These are phyloP conservation scores for Dothiorella sarmentorum DNA, from an alignment of 2,329 filamentous ascomycete species.

Conservation along the genomic window DNA sequence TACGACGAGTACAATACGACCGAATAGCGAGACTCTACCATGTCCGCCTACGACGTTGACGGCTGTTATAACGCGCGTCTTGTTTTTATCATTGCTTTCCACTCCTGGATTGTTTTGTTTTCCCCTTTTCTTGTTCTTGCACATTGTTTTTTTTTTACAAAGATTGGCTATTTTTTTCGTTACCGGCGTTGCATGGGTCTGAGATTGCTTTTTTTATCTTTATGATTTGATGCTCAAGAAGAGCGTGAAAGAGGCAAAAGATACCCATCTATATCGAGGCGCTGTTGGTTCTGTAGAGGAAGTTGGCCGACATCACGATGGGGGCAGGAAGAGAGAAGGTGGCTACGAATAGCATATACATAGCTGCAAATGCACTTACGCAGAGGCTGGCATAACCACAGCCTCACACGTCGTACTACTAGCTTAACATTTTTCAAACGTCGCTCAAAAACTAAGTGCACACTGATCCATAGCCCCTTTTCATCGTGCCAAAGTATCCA, in stretches of 20 bases:
- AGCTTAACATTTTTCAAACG: background rate
- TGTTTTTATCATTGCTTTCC: background rate
- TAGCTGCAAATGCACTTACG: background rate
- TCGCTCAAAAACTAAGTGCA: background rate
- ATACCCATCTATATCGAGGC: constrained; percentile 12
- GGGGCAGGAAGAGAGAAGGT: background rate
- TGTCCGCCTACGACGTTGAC: background rate
- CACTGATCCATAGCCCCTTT: background rate
- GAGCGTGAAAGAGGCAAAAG: background rate
- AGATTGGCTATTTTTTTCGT: constrained; percentile 5
- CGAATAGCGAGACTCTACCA: background rate
- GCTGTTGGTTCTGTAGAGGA: background rate
- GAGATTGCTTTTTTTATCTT: background rate
- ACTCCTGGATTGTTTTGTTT: constrained; percentile 9
- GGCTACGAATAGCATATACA: background rate
- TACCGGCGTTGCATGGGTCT: background rate
- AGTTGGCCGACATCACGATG: background rate
- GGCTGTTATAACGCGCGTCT: background rate
- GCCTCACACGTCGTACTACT: background rate
- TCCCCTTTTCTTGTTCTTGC: background rate
- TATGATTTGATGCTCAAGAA: background rate
- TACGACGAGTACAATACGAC: constrained; percentile 4
- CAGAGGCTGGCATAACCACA: background rate
- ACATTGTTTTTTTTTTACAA: background rate
- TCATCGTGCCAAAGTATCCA: background rate